Conservation (phyloP, 345 rosid species). For the Pseudoturritis turrita region DNA sequence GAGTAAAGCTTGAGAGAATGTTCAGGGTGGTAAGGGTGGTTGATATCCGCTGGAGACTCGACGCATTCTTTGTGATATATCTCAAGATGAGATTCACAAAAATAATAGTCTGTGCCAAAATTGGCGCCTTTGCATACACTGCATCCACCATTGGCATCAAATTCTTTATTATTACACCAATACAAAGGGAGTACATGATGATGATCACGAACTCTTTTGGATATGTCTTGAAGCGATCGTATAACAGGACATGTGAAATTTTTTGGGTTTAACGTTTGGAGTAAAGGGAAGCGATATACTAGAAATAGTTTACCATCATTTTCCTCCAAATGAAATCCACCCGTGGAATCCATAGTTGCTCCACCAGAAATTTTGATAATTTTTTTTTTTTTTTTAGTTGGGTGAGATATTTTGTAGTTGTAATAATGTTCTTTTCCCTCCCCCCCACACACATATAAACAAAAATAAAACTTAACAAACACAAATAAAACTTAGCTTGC, state of each 20-base stretch:
- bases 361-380: too few species aligned
- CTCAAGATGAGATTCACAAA: neutral
- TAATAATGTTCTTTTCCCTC: too few species aligned
- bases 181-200: neutral
- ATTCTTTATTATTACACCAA: neutral
- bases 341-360: neutral
- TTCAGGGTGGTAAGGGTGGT: neutral
- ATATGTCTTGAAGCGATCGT: accelerated
- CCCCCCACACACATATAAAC: too few species aligned
- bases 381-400: neutral
- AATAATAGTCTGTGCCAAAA: neutral
- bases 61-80: neutral
- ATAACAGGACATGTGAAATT: neutral
- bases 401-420: neutral
- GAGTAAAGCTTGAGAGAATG: neutral
- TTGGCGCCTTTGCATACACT: neutral
- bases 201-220: neutral
- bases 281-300: neutral
- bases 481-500: too few species aligned
- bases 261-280: neutral
- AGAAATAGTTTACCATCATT: neutral
- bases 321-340: neutral
- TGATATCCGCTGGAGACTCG: neutral
- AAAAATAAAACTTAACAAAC: too few species aligned
- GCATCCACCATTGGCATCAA: neutral